Conservation (phyloP, 345 rosid species). For the Trapa incisa region DNA sequence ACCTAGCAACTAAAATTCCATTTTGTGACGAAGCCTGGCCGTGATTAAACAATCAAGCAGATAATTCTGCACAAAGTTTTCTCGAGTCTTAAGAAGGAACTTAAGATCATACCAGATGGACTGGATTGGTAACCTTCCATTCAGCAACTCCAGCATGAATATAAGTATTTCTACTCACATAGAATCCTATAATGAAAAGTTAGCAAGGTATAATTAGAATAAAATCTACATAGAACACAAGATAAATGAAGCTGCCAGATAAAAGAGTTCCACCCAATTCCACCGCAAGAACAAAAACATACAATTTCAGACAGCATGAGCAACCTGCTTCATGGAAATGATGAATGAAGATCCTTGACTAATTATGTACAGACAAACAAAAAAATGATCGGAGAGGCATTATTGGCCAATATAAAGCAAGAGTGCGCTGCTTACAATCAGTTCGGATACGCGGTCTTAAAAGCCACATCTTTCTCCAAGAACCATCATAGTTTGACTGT, state of each 20-base stretch:
- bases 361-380: not conserved
- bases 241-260: not conserved
- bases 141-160: constrained; percentile 81
- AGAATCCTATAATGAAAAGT: constrained; percentile 44
- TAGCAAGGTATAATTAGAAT: not conserved
- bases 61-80: not conserved
- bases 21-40: not conserved
- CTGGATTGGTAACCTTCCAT: constrained; percentile 90
- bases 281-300: not conserved
- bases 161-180: constrained; percentile 92
- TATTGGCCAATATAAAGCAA: not conserved
- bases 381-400: not conserved
- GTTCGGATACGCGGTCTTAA: constrained; percentile 81
- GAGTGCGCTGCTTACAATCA: constrained; percentile 43
- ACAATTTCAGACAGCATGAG: not conserved
- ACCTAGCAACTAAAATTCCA: not conserved
- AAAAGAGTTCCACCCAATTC: not conserved
- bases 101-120: constrained; percentile 57
- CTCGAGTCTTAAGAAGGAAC: constrained; percentile 2
- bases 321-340: not conserved
- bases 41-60: not conserved
- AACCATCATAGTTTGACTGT: constrained; percentile 73
- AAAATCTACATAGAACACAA: not conserved
- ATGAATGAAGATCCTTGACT: not conserved
- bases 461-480: constrained; percentile 99